Evolutionary conservation across 2,329 filamentous ascomycete species (phyloP).

Genomic region (Colletotrichum shisoi): DNA sequence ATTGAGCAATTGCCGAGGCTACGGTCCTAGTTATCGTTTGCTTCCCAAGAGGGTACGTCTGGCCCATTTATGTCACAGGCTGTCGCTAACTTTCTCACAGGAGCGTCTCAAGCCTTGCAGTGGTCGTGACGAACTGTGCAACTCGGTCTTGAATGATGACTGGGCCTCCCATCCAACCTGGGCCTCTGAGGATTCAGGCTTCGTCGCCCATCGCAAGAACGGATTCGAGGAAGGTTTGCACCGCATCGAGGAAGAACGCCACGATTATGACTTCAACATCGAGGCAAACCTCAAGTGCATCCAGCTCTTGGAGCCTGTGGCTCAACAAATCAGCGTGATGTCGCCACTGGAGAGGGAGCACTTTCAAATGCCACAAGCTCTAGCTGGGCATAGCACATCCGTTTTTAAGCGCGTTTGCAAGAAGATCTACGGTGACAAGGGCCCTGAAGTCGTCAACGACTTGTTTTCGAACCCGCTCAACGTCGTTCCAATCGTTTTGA

Average conservation of each 20-base stretch:
- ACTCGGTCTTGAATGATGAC: conserved; percentile 91
- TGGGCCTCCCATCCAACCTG: conserved; percentile 99
- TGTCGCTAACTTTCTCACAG: conserved; percentile 44
- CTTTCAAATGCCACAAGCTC: conserved; percentile 81
- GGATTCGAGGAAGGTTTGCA: conserved; percentile 93
- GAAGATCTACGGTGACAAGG: conserved; percentile 94
- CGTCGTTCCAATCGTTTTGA: conserved; percentile 87
- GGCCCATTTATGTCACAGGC: too few relatives aligned
- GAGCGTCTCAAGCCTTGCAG: conserved; percentile 92
- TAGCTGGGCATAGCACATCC: conserved; percentile 92
- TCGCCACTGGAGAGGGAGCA: conserved; percentile 72
- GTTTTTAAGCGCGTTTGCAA: conserved; percentile 98
- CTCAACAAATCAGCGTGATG: conserved; percentile 87
- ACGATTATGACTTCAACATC: conserved; percentile 98
- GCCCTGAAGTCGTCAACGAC: conserved; percentile 83
- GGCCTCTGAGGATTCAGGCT: conserved; percentile 97
- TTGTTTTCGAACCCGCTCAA: conserved; percentile 84
- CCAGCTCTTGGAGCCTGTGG: conserved; percentile 92
- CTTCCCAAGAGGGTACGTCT: conserved; percentile 76
- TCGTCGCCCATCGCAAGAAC: conserved; percentile 97
- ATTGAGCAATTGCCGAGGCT: conserved; percentile 91
- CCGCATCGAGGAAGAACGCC: conserved; percentile 95
- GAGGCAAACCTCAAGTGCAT: conserved; percentile 95
- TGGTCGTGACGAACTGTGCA: conserved; percentile 92
- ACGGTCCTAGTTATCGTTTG: conserved; percentile 93